Evolutionary conservation across 108 stramenopile species (phyloP), one percentile per base, ranked within the genome.

Genomic region (Nitzschia sp.): DNA sequence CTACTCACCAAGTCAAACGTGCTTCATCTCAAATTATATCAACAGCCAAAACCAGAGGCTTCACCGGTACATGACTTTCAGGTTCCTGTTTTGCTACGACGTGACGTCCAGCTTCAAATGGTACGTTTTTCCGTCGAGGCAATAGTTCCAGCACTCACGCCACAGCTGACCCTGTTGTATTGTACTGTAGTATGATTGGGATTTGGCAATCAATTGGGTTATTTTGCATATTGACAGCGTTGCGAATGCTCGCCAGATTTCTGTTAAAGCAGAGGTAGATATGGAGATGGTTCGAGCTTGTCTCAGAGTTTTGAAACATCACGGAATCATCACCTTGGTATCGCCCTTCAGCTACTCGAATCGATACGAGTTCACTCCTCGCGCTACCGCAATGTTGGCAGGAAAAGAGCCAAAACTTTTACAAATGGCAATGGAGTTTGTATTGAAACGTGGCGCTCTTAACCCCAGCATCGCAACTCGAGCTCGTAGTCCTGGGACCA

Each of bases 301-400:
- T 65, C 72, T 95, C 7, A 76, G 92, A 41, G 92, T 92, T 22
- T 69, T 94, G 22, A 75, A 80, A 14, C 90, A 96, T 70, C 92
- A 94, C 66, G 81, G 87, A 7, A 84, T 89, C 12, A 80, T 96
- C 67, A 78, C 84, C 17, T 69, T 92, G 25, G 88, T 93, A 1
- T 92, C 93, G 57, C 81, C 93, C 50, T 96, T 96, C 69, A 81
- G 87, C 11, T 96, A 94, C 76, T 71, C 88, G 41, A 96, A 96
- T 78, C 79, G 91, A 25, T 96, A 96, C 62, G 91, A 92, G 54
- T 76, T 68, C 58, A 94, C 90, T 15, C 72, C 77, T 40, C 41
- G 61, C 24, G 85, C 85, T 2, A 66, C 72, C 17, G 57, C 80
- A 25, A 72, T 86, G 65, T 71, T 89, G 22, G 60, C 77, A 2